Conservation (phyloP, 2,329 filamentous ascomycete genomes). For the Conoideocrella luteorostrata region DNA sequence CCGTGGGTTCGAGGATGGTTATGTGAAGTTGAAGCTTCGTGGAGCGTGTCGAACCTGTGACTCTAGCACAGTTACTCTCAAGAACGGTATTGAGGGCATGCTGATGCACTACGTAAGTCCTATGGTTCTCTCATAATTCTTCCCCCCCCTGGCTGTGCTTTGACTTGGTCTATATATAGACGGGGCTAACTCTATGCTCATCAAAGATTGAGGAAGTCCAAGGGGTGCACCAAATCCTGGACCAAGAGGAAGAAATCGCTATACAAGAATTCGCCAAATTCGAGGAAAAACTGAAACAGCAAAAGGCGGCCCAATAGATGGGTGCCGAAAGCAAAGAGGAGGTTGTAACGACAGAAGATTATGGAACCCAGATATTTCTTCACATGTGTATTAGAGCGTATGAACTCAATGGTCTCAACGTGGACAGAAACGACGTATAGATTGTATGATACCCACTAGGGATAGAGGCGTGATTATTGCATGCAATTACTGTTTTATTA, state of each 20-base stretch:
- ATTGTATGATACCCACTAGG: neutral
- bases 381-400: neutral
- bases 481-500: too few species aligned
- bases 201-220: slow-evolving; percentile 87
- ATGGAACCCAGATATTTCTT: too few species aligned
- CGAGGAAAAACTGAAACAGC: slow-evolving; percentile 68
- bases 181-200: neutral
- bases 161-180: neutral
- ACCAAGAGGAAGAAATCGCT: slow-evolving; percentile 85
- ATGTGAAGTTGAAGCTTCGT: slow-evolving; percentile 78
- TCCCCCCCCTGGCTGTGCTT: neutral
- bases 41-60: slow-evolving; percentile 95
- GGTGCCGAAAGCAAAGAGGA: neutral
- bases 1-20: slow-evolving; percentile 74
- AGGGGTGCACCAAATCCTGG: slow-evolving; percentile 82
- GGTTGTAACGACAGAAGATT: neutral
- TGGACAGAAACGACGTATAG: neutral
- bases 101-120: slow-evolving; percentile 86
- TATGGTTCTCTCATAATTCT: neutral
- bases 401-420: too few species aligned
- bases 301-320: slow-evolving; percentile 34
- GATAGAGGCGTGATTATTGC: too few species aligned
- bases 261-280: slow-evolving; percentile 88
- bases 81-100: slow-evolving; percentile 98
- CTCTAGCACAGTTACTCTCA: slow-evolving; percentile 91